Base-by-base conservation (phyloP, 2,329 filamentous ascomycete species). In the Colletotrichum chrysophilum region DNA sequence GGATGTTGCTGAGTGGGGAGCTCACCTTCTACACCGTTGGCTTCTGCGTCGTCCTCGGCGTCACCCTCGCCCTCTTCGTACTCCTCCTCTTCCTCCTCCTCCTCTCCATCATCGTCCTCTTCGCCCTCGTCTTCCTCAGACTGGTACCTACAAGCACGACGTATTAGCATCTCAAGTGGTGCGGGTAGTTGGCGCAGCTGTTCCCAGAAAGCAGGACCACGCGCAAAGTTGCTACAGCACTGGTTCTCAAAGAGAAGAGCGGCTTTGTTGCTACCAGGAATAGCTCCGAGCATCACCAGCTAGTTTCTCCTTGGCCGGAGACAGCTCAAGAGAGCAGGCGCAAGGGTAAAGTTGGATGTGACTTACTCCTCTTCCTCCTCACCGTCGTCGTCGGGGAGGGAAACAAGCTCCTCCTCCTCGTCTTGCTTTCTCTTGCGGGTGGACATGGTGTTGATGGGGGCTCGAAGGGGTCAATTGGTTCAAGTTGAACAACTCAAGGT, bases 351-450 rank as follows among this genome's bases (percentile, higher is more conserved):
- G 43, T 7, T 30, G 21, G 70, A 38, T 26, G 30, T 68, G 62
- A 81, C 88, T 87, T 86, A 90, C 89, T 90, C 89, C 81, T 90
- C 88, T 81, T 90, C 88, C 79, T 89, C 87, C 58, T 86, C 87
- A 75, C 89, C 87, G 64, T 87, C 86, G 64, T 86, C 88, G 76
- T 89, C 88, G 70, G 89, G 88, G 70, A 90, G 87, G 76, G 88
- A 89, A 76, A 90, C 86, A 38, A 90, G 88, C 84, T 90, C 88
- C 74, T 89, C 88, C 81, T 89, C 87, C 78, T 89, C 88, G 28
- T 86, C 87, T 79, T 88, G 86, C 86, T 88, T 89, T 85, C 88
- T 88, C 88, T 90, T 90, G 80, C 88, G 88, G 80, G 85, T 83
- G 74, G 87, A 86, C 87, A 89, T 89, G 77, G 74, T 83, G 75